Conservation (phyloP, 2,329 filamentous ascomycete species). For the Talaromyces sp. region DNA sequence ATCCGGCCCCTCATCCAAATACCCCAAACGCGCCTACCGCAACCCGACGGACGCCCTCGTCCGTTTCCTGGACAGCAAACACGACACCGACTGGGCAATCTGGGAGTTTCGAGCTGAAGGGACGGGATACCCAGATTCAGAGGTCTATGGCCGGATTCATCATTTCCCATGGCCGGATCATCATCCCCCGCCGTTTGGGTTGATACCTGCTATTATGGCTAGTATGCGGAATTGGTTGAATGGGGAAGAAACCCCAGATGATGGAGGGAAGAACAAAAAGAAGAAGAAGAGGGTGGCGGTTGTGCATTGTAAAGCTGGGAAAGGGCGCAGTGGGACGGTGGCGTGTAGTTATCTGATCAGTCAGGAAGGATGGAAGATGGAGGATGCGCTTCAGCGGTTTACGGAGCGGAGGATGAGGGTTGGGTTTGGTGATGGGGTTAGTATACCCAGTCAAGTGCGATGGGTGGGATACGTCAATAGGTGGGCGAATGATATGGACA, state of each 20-base stretch:
- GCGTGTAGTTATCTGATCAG: slow-evolving; percentile 87
- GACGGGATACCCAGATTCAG: slow-evolving; percentile 88
- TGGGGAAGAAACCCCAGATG: slow-evolving; percentile 28
- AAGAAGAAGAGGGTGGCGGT: slow-evolving; percentile 68
- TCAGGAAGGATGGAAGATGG: slow-evolving; percentile 70
- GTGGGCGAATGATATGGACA: slow-evolving; percentile 70
- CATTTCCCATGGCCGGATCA: slow-evolving; percentile 98
- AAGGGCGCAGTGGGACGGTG: slow-evolving; percentile 85
- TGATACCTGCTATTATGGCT: slow-evolving; percentile 85
- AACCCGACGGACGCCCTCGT: slow-evolving; percentile 88
- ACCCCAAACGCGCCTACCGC: slow-evolving; percentile 87
- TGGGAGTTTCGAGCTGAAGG: slow-evolving; percentile 98
- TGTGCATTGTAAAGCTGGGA: slow-evolving; percentile 96
- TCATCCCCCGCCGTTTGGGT: slow-evolving; percentile 86
- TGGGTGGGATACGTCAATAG: slow-evolving; percentile 87
- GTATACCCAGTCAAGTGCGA: slow-evolving; percentile 86
- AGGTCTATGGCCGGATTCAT: slow-evolving; percentile 79
- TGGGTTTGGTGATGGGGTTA: slow-evolving; percentile 83
- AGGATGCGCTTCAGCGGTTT: slow-evolving; percentile 65
- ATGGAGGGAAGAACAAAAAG: slow-evolving; percentile 16
- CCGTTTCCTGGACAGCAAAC: slow-evolving; percentile 80
- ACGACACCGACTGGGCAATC: slow-evolving; percentile 83
- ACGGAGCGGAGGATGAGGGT: slow-evolving; percentile 87
- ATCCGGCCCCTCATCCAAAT: slow-evolving; percentile 84
- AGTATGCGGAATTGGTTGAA: slow-evolving; percentile 87